Evolutionary conservation across 176 grass and related monocot genomes (phyloP).

Genomic region (Hyparrhenia diplandra): DNA sequence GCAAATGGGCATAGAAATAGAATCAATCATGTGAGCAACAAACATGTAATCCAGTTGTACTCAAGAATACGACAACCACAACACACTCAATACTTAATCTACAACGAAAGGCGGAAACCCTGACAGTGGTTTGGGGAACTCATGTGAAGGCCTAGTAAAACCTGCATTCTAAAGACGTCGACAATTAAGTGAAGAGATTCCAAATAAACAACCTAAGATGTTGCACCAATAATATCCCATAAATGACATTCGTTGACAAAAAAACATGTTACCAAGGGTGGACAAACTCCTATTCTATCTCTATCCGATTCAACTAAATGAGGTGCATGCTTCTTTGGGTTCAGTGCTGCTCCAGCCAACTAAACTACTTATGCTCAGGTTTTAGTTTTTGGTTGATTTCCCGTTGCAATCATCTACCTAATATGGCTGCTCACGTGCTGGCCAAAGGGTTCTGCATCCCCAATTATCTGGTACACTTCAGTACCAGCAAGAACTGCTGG

Average conservation of each 20-base stretch:
- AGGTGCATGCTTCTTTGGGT: neutral
- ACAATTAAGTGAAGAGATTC: neutral
- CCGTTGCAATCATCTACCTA: neutral
- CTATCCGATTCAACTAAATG: neutral
- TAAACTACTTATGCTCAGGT: neutral
- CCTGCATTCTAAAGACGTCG: neutral
- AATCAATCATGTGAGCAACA: neutral
- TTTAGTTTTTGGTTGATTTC: neutral
- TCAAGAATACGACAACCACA: neutral
- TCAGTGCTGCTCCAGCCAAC: neutral
- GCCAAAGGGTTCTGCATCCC: neutral
- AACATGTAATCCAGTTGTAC: neutral
- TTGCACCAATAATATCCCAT: neutral
- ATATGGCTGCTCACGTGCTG: neutral
- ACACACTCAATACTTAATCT: neutral
- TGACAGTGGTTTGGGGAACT: neutral
- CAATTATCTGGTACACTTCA: neutral
- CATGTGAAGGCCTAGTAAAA: neutral
- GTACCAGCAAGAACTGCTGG: neutral
- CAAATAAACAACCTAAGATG: neutral
- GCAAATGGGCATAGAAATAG: neutral
- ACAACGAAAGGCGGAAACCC: neutral
- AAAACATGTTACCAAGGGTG: neutral
- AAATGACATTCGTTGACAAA: slow-evolving; percentile 6
- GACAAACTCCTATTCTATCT: neutral